Evolutionary conservation across 306 rosid species (phyloP).

Genomic region (Casuarina equisetifolia): DNA sequence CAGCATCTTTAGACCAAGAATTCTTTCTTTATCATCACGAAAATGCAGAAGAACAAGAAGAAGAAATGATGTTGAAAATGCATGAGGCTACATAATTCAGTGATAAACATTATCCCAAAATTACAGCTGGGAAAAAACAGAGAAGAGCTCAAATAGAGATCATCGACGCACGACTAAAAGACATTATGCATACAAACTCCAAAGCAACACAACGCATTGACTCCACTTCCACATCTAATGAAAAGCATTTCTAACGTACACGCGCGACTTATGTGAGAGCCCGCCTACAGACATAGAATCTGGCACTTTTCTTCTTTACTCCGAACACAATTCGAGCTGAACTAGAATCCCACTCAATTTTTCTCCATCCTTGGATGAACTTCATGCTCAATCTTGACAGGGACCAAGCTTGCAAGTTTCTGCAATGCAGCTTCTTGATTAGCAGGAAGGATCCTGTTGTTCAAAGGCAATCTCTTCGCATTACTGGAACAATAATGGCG

Average conservation of each 20-base stretch:
- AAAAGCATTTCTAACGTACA: background rate
- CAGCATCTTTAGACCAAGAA: too few relatives aligned
- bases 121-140: background rate
- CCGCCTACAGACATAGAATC: background rate
- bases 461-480: conserved; percentile 24
- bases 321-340: background rate
- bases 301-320: background rate
- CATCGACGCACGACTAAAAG: background rate
- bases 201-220: conserved; percentile 1
- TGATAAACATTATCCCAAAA: background rate
- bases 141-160: background rate
- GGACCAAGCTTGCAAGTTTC: conserved; percentile 24
- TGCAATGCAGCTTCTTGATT: conserved; percentile 27
- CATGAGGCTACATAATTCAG: background rate
- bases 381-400: background rate
- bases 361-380: background rate
- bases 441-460: conserved; percentile 13
- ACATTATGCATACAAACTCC: background rate
- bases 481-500: conserved; percentile 43
- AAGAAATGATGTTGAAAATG: background rate
- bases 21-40: too few relatives aligned
- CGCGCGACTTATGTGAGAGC: background rate
- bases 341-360: background rate
- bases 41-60: too few relatives aligned
- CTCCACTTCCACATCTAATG: conserved; percentile 7